Base-by-base conservation (phyloP, 306 rosid species). In the Ceratonia siliqua region DNA sequence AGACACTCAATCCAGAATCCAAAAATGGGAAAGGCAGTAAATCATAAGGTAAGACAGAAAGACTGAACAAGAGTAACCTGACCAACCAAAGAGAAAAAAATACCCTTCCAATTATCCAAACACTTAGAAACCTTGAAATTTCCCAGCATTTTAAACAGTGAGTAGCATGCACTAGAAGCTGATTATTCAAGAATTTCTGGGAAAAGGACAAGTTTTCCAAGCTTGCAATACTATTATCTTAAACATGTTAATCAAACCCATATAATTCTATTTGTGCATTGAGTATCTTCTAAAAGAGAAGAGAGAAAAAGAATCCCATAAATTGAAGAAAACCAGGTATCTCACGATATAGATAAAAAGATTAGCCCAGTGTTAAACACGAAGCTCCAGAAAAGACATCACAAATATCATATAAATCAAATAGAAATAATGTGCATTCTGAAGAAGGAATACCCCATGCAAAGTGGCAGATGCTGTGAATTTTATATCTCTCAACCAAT, bases 401-500 rank as follows among this genome's bases (percentile, higher is more conserved):
- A 68, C 42, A 30, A 39, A 35, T 5, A 25, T 17, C 24, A 75
- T 21, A 1, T 5, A 15, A 56, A 58, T 20, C 25, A 56, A 61
- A 55, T 24, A 53, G 46, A 42, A 30, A 28, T 38, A 66, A 50
- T 50, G 43, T 48, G 57, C 78, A 45, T 65, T 56, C 38, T 76
- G 12, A 66, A 55, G 57, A 83, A 79, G 78, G 25, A 74, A 42
- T 90, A 94, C 98, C 98, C 98, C 98, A 76, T 94, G 98, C 83
- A 94, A 90, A 79, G 89, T 91, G 88, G 98, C 97, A 86, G 98
- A 94, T 76, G 92, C 98, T 57, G 95, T 90, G 77, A 94, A 94
- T 62, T 73, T 90, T 75, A 84, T 83, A 46, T 90, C 89, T 80
- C 87, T 83, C 85, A 80, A 74, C 98, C 98, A 91, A 72, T 82